Percentiles rank a stretch among this genome's conserved stretches.
phyloP scores from a whole-genome alignment of 345 rosid genomes.

The Acer campestre region DNA sequence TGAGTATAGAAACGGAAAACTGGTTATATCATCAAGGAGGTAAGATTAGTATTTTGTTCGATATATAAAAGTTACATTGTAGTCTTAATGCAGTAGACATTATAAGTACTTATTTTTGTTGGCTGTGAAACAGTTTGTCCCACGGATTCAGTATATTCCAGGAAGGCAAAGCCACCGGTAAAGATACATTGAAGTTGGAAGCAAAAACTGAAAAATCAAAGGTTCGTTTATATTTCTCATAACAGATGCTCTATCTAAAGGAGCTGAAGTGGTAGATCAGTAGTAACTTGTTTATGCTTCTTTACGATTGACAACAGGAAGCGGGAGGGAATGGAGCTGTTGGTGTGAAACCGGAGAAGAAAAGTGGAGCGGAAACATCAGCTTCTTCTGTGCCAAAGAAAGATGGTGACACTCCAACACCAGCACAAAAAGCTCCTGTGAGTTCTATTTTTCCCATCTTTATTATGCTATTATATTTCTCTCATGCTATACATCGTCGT shows the following conservation, averaged over 20 bases:
- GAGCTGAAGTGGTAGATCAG: background rate
- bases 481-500: background rate
- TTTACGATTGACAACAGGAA: constrained; percentile 41
- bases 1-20: constrained; percentile 85
- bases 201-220: constrained; percentile 45
- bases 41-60: constrained; percentile 8
- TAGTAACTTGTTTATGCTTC: background rate
- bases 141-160: constrained; percentile 85
- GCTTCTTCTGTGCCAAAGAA: constrained; percentile 36
- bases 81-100: background rate
- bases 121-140: constrained; percentile 59
- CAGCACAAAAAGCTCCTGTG: constrained; percentile 53
- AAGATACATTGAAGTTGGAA: constrained; percentile 54
- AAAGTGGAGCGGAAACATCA: constrained; percentile 47
- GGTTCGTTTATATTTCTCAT: constrained; percentile 28
- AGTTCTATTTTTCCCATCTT: constrained; percentile 3
- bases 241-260: background rate
- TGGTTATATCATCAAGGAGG: constrained; percentile 81
- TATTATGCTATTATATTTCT: background rate
- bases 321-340: constrained; percentile 24
- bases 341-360: constrained; percentile 36
- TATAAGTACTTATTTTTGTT: constrained; percentile 14
- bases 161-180: constrained; percentile 55
- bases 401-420: constrained; percentile 35
- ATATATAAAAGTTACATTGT: background rate